Base-by-base conservation (phyloP, 495 filamentous ascomycete genomes). In the Aspergillus egyptiacus region DNA sequence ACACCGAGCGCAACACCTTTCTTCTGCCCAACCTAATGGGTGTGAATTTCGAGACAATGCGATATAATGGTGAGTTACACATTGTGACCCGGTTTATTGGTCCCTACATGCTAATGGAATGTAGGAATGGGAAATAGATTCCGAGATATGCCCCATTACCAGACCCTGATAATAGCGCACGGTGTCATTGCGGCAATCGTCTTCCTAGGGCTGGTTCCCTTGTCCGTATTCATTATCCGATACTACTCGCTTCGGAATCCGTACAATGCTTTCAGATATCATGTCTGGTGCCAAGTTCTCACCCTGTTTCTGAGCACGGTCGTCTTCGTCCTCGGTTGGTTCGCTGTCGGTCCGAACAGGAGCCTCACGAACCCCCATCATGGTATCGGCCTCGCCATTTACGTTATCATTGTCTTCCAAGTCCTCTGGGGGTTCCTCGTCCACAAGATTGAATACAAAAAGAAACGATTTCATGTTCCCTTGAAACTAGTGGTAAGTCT, bases 81-180 rank as follows among this genome's bases (percentile, higher is more conserved):
- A 32, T 35, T 43, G 18, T 23, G 5, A 22, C 17, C 48, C 22
- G 5, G 18, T 18, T 34, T 4, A 13, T 20, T 25, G 0, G n/a
- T n/a, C n/a, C n/a, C n/a, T n/a, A n/a, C 35, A 27, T 28, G 37
- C 46, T 52, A 39, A 53, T 42, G 42, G 15, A n/a, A 50, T 28
- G n/a, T 46, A 93, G 89, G 89, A 53, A 95, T 95, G 89, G 90
- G 84, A 39, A 95, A 94, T 59, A 81, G 90, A 45, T 96, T 96
- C 62, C 73, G 79, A 28, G 80, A 82, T 44, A 66, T 91, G 64
- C 59, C 81, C 6, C 72, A 83, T 57, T 98, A 98, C 63, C 83
- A 89, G 54, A 72, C 63, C 45, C 72, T 97, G 30, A 86, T 98
- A 39, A 73, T 80, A 38, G 87, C 82, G 20, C 93, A 98, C 69